These are phyloP conservation scores for Fusarium solani-melongenae DNA, from an alignment of 2,329 filamentous ascomycete species.

Conservation along the genomic window DNA sequence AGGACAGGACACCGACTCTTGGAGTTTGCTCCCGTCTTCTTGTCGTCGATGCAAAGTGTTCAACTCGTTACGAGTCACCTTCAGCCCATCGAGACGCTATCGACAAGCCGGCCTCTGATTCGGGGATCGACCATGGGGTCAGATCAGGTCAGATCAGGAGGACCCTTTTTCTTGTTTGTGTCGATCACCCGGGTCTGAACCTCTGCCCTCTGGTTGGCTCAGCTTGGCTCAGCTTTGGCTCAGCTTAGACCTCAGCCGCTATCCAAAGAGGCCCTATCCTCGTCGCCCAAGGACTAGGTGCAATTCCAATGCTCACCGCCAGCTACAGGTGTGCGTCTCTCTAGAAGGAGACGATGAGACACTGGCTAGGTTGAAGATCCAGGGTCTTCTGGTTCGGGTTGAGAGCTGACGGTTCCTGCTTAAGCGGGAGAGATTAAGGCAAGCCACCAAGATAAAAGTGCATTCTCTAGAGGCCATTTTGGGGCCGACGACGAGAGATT, in stretches of 20 bases:
- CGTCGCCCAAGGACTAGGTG: neutral
- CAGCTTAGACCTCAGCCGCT: constrained; percentile 20
- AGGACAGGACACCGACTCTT: neutral
- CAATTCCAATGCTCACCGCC: neutral
- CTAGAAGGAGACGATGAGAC: constrained; percentile 28
- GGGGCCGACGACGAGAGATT: neutral
- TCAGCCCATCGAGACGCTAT: constrained; percentile 4
- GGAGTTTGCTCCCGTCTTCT: neutral
- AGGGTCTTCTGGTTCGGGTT: constrained; percentile 4
- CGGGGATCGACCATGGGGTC: constrained; percentile 24
- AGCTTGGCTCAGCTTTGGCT: constrained; percentile 29
- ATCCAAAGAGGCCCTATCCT: neutral
- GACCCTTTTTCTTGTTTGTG: constrained; percentile 35
- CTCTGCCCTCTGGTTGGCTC: constrained; percentile 9
- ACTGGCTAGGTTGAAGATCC: constrained; percentile 16
- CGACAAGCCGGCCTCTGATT: constrained; percentile 10
- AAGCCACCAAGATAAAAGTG: constrained; percentile 26
- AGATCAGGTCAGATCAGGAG: constrained; percentile 30
- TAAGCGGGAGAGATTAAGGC: constrained; percentile 20
- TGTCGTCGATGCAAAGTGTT: neutral
- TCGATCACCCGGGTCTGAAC: constrained; percentile 33
- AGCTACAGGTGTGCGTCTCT: too few species aligned
- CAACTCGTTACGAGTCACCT: constrained; percentile 8
- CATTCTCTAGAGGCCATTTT: constrained; percentile 7
- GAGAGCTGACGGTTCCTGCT: constrained; percentile 9